Base-by-base conservation (phyloP, 345 rosid species). In the Punica granatum region DNA sequence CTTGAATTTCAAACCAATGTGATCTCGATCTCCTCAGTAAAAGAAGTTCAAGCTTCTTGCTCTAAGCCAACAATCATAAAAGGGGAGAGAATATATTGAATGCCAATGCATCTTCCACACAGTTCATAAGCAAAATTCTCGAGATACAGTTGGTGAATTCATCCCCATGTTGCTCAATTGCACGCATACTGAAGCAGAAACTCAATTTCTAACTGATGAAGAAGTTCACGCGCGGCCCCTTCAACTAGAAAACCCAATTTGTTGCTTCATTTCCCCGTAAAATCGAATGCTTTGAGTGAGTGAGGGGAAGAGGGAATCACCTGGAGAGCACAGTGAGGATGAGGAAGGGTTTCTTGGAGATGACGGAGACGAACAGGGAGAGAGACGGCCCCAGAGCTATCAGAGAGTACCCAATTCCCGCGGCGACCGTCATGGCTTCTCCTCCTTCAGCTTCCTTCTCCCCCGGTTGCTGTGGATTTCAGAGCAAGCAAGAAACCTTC, bases 301-400 rank as follows among this genome's bases (percentile, higher is more conserved):
- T n/a, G 63, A 41, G 64, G 36, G 28, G 35, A 64, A 59, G 31
- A 67, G 59, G 16, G 61, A 37, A 9, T 67, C 66, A 94, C 99
- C 98, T 94, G 76, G 90, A 91, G 84, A 94, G 98, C 44, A 94
- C 81, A 43, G 92, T 89, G 79, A 94, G 95, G 80, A 94, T 88
- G 69, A 94, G 76, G 74, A 91, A 91, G 54, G 99, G 98, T 74
- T 88, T 89, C 71, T 82, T 91, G 82, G 99, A 88, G 83, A 94
- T 83, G 69, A 89, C 92, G 42, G 98, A 76, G 83, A 90, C 72
- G 87, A 94, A 94, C 60, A 94, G 84, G 35, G 90, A 78, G 69
- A 94, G 86, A 65, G 98, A 86, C 4, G 98, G 96, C 43, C 99
- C 99, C 30, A 94, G 71, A 31, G 98, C 98, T 18, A 91, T 44